Evolutionary conservation across 1,284 basidiomycete genomes (phyloP).

Genomic region (Tylopilus orsonianus): DNA sequence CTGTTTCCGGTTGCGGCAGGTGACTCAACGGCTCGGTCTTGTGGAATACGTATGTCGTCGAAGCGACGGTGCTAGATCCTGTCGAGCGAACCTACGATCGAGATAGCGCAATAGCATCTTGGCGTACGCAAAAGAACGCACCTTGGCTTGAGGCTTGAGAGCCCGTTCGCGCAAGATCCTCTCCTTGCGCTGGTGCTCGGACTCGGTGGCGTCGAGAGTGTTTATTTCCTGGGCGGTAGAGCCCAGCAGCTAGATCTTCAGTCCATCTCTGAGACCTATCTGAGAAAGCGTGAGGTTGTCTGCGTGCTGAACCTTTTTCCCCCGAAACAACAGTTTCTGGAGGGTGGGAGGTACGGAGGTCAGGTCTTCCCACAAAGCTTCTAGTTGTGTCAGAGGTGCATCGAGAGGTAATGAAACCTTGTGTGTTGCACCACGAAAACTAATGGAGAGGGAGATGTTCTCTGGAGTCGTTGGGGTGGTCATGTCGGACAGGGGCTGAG

Average conservation of each 20-base stretch:
- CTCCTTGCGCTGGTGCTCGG: constrained; percentile 54
- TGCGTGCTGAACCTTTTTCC: constrained; percentile 49
- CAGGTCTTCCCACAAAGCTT: constrained; percentile 54
- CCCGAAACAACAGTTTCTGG: constrained; percentile 73
- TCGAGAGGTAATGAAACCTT: constrained; percentile 46
- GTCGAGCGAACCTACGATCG: constrained; percentile 54
- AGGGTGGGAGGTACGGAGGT: constrained; percentile 60
- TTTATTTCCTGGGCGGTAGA: constrained; percentile 57
- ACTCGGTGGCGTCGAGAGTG: constrained; percentile 53
- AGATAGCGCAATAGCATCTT: neutral
- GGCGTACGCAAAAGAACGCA: constrained; percentile 26
- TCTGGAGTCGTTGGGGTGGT: constrained; percentile 6
- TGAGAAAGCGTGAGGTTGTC: constrained; percentile 44
- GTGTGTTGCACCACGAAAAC: constrained; percentile 49
- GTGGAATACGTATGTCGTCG: constrained; percentile 61
- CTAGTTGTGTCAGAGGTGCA: constrained; percentile 47
- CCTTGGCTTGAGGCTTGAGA: constrained; percentile 58
- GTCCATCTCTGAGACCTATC: constrained; percentile 59
- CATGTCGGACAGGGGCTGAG: constrained; percentile 18
- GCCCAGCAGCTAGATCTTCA: constrained; percentile 68
- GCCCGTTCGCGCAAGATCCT: constrained; percentile 59
- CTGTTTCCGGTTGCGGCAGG: constrained; percentile 60
- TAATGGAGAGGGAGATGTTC: constrained; percentile 38
- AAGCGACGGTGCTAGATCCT: constrained; percentile 35
- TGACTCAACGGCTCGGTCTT: constrained; percentile 58